These are phyloP conservation scores for Verticillium isaacii DNA, from an alignment of 2,329 filamentous ascomycete genomes.

Conservation along the genomic window DNA sequence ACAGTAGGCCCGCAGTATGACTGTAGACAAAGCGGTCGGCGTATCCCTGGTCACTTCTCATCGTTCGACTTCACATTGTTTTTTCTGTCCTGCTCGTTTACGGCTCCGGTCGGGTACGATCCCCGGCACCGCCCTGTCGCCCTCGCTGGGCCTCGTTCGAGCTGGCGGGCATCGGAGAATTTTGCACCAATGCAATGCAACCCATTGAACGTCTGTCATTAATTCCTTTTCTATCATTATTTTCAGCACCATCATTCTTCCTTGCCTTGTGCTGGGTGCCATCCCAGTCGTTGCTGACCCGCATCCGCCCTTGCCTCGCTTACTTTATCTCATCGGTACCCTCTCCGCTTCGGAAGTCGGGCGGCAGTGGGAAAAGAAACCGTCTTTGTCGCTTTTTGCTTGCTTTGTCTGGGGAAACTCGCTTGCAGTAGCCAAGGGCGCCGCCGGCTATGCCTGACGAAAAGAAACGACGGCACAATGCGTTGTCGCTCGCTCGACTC, in stretches of 20 bases:
- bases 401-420: background rate
- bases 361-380: background rate
- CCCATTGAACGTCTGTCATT: background rate
- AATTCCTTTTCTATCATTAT: background rate
- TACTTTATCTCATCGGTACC: no score
- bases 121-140: background rate
- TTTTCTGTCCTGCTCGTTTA: background rate
- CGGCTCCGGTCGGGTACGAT: background rate
- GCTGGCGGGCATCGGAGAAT: background rate
- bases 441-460: background rate
- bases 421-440: background rate
- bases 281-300: no score
- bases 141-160: background rate
- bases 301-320: no score
- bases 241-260: background rate
- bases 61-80: background rate
- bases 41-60: background rate
- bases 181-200: background rate
- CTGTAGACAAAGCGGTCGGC: background rate
- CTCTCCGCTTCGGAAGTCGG: background rate
- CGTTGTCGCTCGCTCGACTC: background rate
- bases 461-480: background rate
- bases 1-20: background rate
- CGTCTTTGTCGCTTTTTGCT: background rate
- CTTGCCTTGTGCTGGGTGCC: no score